Evolutionary conservation across 2,329 filamentous ascomycete species (phyloP).

Genomic region (Falciphora oryzae): DNA sequence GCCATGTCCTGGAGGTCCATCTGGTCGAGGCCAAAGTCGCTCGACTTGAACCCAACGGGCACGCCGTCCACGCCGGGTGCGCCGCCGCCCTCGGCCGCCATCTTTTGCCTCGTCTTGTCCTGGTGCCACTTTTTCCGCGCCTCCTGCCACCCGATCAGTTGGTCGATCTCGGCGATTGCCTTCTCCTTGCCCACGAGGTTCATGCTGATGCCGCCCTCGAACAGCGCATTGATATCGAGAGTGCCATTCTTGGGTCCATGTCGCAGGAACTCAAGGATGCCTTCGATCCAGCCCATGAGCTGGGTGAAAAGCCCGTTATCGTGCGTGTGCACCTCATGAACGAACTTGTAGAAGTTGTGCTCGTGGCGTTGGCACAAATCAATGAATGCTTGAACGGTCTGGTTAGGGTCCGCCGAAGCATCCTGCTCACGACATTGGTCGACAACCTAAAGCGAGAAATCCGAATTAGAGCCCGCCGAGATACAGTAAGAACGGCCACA

Average conservation of each 20-base stretch:
- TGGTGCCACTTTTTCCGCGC: constrained; percentile 96
- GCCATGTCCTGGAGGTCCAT: constrained; percentile 82
- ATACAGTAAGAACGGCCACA: too few species aligned
- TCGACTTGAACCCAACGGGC: constrained; percentile 61
- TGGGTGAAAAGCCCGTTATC: constrained; percentile 95
- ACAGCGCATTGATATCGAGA: constrained; percentile 89
- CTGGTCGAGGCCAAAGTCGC: constrained; percentile 85
- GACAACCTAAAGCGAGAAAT: constrained; percentile 41
- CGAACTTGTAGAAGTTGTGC: constrained; percentile 97
- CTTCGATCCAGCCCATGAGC: constrained; percentile 95
- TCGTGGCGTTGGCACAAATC: constrained; percentile 93
- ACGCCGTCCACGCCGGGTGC: constrained; percentile 33
- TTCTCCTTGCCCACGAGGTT: constrained; percentile 64
- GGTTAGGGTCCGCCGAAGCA: constrained; percentile 90
- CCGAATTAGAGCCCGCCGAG: too few species aligned
- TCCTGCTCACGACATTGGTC: constrained; percentile 66
- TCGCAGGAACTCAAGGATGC: constrained; percentile 86
- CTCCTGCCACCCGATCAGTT: constrained; percentile 88
- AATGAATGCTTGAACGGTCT: constrained; percentile 97
- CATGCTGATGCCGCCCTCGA: constrained; percentile 69
- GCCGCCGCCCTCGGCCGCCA: constrained; percentile 74
- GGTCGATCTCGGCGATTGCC: constrained; percentile 75
- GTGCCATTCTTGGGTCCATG: constrained; percentile 80
- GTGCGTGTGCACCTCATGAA: constrained; percentile 94
- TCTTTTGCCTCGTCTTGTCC: constrained; percentile 97